Percentiles rank a stretch among this genome's conserved stretches.
phyloP scores from a whole-genome alignment of 495 filamentous ascomycete species.

The Aspergillus baeticus region DNA sequence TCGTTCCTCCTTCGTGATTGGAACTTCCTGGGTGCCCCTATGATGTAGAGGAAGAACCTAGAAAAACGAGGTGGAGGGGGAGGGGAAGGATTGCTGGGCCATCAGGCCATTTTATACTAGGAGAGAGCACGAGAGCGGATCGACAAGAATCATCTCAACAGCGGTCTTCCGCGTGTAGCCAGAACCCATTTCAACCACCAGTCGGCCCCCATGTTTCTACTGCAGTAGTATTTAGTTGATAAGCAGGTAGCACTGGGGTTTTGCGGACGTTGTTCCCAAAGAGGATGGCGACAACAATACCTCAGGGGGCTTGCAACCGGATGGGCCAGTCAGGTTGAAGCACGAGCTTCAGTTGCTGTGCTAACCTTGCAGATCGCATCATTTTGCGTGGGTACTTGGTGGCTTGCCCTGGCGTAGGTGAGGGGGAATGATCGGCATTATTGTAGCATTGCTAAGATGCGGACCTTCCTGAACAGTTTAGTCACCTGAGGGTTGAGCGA shows the following conservation, averaged over 20 bases:
- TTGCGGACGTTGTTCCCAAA: not conserved
- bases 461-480: constrained; percentile 4
- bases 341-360: not conserved
- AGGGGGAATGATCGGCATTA: constrained; percentile 5
- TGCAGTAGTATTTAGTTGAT: constrained; percentile 3
- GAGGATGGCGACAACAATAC: constrained; percentile 8
- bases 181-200: no score
- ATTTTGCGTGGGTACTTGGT: not conserved
- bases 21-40: not conserved
- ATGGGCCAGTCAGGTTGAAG: not conserved
- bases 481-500: not conserved
- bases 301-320: not conserved
- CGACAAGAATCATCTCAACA: not conserved
- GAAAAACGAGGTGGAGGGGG: not conserved
- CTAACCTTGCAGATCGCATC: constrained; percentile 15
- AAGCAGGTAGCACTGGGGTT: constrained; percentile 14
- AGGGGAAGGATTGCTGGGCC: no score
- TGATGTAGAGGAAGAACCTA: not conserved
- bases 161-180: not conserved
- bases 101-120: constrained; percentile 7
- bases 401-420: not conserved
- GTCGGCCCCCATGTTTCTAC: not conserved
- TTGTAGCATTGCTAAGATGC: not conserved
- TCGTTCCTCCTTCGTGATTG: not conserved
- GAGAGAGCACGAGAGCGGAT: not conserved